Conservation (phyloP, 2,329 filamentous ascomycete species). For the Nannizzia gypsea region DNA sequence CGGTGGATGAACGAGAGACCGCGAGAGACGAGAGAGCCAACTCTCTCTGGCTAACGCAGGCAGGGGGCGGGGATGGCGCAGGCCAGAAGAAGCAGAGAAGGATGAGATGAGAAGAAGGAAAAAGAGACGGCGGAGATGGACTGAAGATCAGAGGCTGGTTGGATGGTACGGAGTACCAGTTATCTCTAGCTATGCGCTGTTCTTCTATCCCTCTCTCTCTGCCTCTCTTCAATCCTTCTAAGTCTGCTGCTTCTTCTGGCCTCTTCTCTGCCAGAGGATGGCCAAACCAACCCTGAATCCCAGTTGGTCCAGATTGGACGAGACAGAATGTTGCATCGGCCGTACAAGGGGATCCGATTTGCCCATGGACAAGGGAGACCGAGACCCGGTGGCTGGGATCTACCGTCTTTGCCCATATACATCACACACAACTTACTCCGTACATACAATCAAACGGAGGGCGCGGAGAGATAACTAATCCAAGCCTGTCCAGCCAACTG, state of each 20-base stretch:
- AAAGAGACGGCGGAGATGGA: too few species aligned
- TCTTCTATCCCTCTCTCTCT: too few species aligned
- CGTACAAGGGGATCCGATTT: not conserved
- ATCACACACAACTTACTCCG: not conserved
- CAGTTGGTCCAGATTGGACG: not conserved
- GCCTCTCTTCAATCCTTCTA: not conserved
- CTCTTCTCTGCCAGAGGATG: not conserved
- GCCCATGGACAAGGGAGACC: not conserved
- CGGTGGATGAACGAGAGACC: too few species aligned
- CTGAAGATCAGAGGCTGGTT: not conserved
- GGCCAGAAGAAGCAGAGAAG: not conserved
- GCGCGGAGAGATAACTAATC: too few species aligned
- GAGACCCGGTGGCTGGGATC: not conserved
- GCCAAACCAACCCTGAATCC: not conserved
- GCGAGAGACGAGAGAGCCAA: not conserved
- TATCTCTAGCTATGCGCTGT: too few species aligned
- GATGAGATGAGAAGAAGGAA: too few species aligned
- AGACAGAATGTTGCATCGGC: not conserved
- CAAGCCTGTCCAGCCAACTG: too few species aligned
- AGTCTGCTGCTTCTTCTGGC: not conserved
- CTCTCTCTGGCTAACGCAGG: not conserved
- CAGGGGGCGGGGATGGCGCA: not conserved
- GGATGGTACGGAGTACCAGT: too few species aligned
- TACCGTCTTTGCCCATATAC: not conserved
- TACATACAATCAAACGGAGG: too few species aligned